phyloP scores from a whole-genome alignment of 106 monocot genomes.

The Dendrobium catenatum region DNA sequence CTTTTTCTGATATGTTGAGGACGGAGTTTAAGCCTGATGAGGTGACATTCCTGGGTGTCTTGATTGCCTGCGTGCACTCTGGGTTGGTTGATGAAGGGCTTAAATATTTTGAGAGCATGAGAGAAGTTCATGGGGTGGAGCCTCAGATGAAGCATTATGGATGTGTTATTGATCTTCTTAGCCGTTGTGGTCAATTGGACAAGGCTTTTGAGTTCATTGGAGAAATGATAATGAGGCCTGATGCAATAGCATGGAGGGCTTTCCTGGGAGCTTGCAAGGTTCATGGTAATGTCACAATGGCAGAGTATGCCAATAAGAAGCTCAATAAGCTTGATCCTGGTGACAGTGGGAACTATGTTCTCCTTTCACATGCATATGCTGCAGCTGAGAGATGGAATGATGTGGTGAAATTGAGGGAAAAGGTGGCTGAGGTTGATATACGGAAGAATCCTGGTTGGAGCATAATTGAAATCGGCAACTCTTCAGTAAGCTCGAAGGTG shows the following conservation, averaged over 20 bases:
- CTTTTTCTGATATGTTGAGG: conserved; percentile 35
- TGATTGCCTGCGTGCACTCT: conserved; percentile 33
- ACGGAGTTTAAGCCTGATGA: conserved; percentile 23
- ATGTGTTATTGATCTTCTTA: conserved; percentile 40
- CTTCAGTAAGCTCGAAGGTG: background rate
- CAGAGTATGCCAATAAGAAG: conserved; percentile 29
- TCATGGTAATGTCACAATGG: conserved; percentile 29
- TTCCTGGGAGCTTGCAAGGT: conserved; percentile 34
- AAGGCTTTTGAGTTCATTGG: conserved; percentile 32
- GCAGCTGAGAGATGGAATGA: conserved; percentile 34
- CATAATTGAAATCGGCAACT: conserved; percentile 14
- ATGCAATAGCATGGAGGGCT: conserved; percentile 38
- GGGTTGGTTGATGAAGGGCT: conserved; percentile 34
- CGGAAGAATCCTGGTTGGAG: conserved; percentile 38
- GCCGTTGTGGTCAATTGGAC: conserved; percentile 28
- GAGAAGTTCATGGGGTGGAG: conserved; percentile 22
- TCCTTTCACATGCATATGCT: conserved; percentile 34
- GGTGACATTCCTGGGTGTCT: conserved; percentile 33
- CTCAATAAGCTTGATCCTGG: conserved; percentile 23
- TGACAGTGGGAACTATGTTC: conserved; percentile 27
- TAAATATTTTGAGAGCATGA: conserved; percentile 33
- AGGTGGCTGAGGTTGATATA: conserved; percentile 24
- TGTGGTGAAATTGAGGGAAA: conserved; percentile 29
- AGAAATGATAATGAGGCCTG: conserved; percentile 28
- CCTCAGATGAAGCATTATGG: conserved; percentile 58